Conservation (phyloP, 2,329 filamentous ascomycete genomes). For the Leptographium radiaticola region DNA sequence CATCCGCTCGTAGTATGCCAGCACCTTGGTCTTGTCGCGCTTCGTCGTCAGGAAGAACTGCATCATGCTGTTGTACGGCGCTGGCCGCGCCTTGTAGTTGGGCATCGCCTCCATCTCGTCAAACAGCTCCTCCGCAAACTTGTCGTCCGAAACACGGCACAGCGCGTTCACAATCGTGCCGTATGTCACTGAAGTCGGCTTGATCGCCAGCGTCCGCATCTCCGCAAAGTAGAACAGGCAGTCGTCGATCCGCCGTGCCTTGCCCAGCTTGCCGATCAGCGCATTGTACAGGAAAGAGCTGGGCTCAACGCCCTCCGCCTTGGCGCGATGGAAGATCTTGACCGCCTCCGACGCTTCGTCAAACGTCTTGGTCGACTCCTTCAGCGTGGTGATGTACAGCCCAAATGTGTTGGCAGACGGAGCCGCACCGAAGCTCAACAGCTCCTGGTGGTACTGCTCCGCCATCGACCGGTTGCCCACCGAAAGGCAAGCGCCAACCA, state of each 20-base stretch:
- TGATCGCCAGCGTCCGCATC: slow-evolving; percentile 87
- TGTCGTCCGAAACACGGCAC: slow-evolving; percentile 93
- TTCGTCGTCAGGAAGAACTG: slow-evolving; percentile 98
- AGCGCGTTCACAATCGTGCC: slow-evolving; percentile 96
- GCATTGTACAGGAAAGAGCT: slow-evolving; percentile 98
- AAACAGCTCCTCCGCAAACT: slow-evolving; percentile 93
- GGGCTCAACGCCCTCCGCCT: slow-evolving; percentile 86
- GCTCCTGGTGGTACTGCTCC: slow-evolving; percentile 78
- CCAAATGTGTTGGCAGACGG: slow-evolving; percentile 97
- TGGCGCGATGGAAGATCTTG: slow-evolving; percentile 91
- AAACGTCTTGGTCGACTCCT: slow-evolving; percentile 94
- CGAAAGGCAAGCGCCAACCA: slow-evolving; percentile 84
- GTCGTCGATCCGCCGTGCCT: slow-evolving; percentile 94
- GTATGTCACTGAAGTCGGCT: slow-evolving; percentile 94
- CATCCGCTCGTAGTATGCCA: slow-evolving; percentile 94
- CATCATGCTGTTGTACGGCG: slow-evolving; percentile 98
- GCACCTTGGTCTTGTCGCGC: slow-evolving; percentile 85
- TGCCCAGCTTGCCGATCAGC: slow-evolving; percentile 93
- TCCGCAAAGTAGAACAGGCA: slow-evolving; percentile 96
- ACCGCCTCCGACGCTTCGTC: slow-evolving; percentile 95
- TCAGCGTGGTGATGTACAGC: slow-evolving; percentile 97
- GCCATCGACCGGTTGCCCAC: slow-evolving; percentile 70
- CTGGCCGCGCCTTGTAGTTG: slow-evolving; percentile 95
- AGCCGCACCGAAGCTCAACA: slow-evolving; percentile 78
- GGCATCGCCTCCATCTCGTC: slow-evolving; percentile 98